Conservation (phyloP, 2,329 filamentous ascomycete species). For the Pezicula carpinea region DNA sequence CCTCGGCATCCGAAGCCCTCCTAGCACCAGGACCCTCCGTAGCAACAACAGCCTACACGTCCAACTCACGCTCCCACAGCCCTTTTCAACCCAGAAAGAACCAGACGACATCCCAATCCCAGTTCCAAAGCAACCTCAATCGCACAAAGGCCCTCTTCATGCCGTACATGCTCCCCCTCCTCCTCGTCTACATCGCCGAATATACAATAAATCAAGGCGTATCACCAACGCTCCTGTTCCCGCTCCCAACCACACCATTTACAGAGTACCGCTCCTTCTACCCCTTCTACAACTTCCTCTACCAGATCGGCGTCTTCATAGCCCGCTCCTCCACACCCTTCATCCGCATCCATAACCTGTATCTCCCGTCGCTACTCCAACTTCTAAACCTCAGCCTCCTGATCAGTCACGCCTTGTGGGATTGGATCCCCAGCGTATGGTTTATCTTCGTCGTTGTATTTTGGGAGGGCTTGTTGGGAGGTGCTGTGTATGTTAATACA, state of each 20-base stretch:
- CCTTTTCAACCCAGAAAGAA: background rate
- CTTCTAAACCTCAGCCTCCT: constrained; percentile 71
- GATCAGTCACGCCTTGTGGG: constrained; percentile 68
- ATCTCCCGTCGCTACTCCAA: constrained; percentile 78
- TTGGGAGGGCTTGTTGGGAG: constrained; percentile 91
- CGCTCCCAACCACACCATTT: constrained; percentile 72
- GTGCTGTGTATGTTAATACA: constrained; percentile 90
- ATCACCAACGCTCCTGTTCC: constrained; percentile 83
- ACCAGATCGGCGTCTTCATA: constrained; percentile 92
- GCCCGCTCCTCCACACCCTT: constrained; percentile 90
- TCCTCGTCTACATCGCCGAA: constrained; percentile 91
- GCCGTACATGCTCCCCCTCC: constrained; percentile 80
- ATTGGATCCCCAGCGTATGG: constrained; percentile 82
- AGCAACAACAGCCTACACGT: constrained; percentile 36
- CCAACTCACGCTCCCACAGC: constrained; percentile 6
- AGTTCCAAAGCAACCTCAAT: constrained; percentile 49
- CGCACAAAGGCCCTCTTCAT: constrained; percentile 68
- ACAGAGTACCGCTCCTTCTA: constrained; percentile 82
- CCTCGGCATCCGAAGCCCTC: constrained; percentile 43
- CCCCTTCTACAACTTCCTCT: constrained; percentile 89
- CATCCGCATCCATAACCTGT: constrained; percentile 73
- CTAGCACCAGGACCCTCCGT: constrained; percentile 39
- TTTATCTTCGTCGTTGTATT: constrained; percentile 82
- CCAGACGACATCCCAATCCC: constrained; percentile 7
- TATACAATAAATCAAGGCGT: constrained; percentile 98